Base-by-base conservation (phyloP, 768 basidiomycete genomes). In the Tephrocybe sp. region DNA sequence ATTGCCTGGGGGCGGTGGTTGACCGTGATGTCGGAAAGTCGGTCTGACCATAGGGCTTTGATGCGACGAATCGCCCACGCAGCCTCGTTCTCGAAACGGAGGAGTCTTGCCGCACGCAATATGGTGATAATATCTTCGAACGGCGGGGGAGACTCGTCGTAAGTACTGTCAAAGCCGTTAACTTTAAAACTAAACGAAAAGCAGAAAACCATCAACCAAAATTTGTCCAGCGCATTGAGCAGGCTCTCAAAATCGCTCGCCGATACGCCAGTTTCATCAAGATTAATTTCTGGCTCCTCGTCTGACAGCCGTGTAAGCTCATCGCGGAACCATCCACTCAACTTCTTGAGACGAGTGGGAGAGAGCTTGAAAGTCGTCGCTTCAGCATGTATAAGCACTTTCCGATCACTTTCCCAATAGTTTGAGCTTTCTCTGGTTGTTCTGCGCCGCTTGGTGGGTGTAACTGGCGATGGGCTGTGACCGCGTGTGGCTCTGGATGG, bases 401-500 rank as follows among this genome's bases (percentile, higher is more conserved):
- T 65, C 1, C 71, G 73, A 48, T 72, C 71, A 18, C 63, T 59
- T 21, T 67, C 56, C 73, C 73, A 74, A 43, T 70, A 55, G 17
- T 43, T 45, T 1, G 52, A 42, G 52, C 24, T 23, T 46, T 6
- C 28, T 30, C 12, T 30, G 28, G 7, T 6, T 30, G 28, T 30
- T 12, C 12, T 30, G 7, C 28, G 5, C 28, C 28, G 28, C 12
- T 30, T 30, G 12, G 28, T 12, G 12, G 28, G 12, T 12, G 28
- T 6, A 5, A 5, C 28, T 6, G 28, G 28, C 28, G 28, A 30
- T 30, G 12, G 28, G 28, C 28, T 30, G 12, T n/a, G n/a, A n/a
- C n/a, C 28, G 28, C 28, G 28, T 30, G 12, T 12, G 28, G 28
- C 28, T 5, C 28, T 30, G 12, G 28, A 30, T 6, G 28, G 28